Evolutionary conservation across 805 yeast species (phyloP).

Genomic region (Dipodascus albidus): DNA sequence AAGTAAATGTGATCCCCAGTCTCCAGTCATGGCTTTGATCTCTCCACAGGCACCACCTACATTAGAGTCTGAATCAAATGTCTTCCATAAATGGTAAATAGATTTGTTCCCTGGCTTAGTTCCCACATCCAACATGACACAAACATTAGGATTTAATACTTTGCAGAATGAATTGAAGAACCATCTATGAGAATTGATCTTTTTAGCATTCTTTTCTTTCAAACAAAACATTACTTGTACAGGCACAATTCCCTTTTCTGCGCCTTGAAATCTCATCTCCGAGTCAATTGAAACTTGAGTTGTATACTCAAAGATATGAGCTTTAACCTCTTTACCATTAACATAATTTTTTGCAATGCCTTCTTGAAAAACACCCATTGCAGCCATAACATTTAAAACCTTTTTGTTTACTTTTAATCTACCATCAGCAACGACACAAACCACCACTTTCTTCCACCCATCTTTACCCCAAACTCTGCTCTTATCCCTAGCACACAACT

Average conservation of each 20-base stretch:
- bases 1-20: conserved; percentile 63
- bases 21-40: conserved; percentile 90
- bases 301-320: conserved; percentile 92
- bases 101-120: conserved; percentile 87
- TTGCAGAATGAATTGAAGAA: conserved; percentile 92
- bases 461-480: conserved; percentile 92
- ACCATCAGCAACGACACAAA: conserved; percentile 87
- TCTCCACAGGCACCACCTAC: conserved; percentile 99
- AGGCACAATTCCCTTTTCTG: conserved; percentile 83
- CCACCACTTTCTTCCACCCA: conserved; percentile 95
- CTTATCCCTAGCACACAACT: conserved; percentile 67
- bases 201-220: conserved; percentile 85
- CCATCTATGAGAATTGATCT: conserved; percentile 97
- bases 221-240: conserved; percentile 88
- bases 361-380: conserved; percentile 94
- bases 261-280: conserved; percentile 79
- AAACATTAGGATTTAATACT: conserved; percentile 79
- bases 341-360: conserved; percentile 94
- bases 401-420: conserved; percentile 79
- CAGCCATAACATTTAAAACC: conserved; percentile 78
- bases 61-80: conserved; percentile 89
- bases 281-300: conserved; percentile 90
- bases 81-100: conserved; percentile 91
- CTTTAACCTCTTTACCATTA: conserved; percentile 81
- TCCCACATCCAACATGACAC: conserved; percentile 90